A percentile compares a stretch with the other conserved stretches of the same genome.
Conservation (phyloP, 2,329 filamentous ascomycete genomes). For the Arachnomyces sp. region DNA sequence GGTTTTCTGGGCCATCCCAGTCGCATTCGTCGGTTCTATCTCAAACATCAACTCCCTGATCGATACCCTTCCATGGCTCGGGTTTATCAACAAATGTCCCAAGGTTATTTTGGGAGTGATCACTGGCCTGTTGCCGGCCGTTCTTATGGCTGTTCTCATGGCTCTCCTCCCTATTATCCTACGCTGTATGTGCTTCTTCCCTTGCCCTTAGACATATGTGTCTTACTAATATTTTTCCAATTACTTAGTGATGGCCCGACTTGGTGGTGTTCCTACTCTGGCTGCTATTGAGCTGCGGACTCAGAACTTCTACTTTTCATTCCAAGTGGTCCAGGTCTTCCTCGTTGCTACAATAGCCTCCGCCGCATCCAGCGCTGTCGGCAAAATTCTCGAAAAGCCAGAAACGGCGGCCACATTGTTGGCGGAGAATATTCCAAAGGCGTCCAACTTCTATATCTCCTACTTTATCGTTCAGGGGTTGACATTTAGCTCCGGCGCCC, state of each 20-base stretch:
- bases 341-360: slow-evolving; percentile 76
- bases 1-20: slow-evolving; percentile 75
- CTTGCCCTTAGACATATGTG: not conserved
- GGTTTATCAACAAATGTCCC: slow-evolving; percentile 68
- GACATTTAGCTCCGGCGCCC: slow-evolving; percentile 63
- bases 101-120: slow-evolving; percentile 68
- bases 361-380: slow-evolving; percentile 63
- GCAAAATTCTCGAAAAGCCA: slow-evolving; percentile 58
- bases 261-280: slow-evolving; percentile 70
- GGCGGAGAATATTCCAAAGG: slow-evolving; percentile 66
- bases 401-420: slow-evolving; percentile 56
- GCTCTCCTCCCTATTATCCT: slow-evolving; percentile 76
- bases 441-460: slow-evolving; percentile 89
- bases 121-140: slow-evolving; percentile 72
- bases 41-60: slow-evolving; percentile 72
- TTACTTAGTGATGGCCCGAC: slow-evolving; percentile 60
- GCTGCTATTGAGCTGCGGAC: slow-evolving; percentile 80
- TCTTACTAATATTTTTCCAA: slow-evolving; percentile 7
- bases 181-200: slow-evolving; percentile 49
- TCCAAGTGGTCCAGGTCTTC: slow-evolving; percentile 77
- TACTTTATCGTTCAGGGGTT: slow-evolving; percentile 93
- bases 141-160: slow-evolving; percentile 77
- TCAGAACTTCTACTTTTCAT: slow-evolving; percentile 77
- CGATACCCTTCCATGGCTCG: slow-evolving; percentile 58
- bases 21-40: slow-evolving; percentile 74